Base-by-base conservation (phyloP, 2,329 filamentous ascomycete genomes). In the Xylariaceae sp. region DNA sequence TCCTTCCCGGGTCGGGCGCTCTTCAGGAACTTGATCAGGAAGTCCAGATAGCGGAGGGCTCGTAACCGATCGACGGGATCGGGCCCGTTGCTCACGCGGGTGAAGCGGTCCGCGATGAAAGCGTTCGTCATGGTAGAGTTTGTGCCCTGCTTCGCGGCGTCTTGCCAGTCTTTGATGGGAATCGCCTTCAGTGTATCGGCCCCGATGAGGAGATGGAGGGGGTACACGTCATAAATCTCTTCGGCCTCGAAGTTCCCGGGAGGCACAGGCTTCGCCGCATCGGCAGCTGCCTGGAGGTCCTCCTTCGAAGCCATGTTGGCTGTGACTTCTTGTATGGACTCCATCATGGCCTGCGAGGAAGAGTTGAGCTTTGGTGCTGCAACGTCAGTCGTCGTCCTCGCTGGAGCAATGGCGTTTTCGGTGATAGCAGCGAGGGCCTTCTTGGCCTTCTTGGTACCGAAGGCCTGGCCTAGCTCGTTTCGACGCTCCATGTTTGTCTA, bases 371-470 rank as follows among this genome's bases (percentile, higher is more conserved):
- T 71, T 13, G 43, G 37, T 21, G 45, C 40, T 21, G 46, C 12
- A 44, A 88, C 75, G 1, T 26, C 5, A 13, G 24, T 26, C n/a
- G n/a, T 13, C 13, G 75, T 78, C 61, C 87, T 87, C 29, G 56
- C 55, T 26, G 65, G 58, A 26, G 60, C 61, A 46, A 90, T 86
- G 13, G 82, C 81, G 51, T 89, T 88, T 48, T 83, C 70, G 3
- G 77, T 54, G 14, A 55, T 46, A n/a, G 52, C 47, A 9, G 50
- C 49, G 46, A 92, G 77, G 1, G 77, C 81, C 62, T 89, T 90
- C 67, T 80, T 83, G 15, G 85, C 82, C 61, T 89, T 90, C 65
- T 85, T 88, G 17, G 84, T 90, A 56, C 86, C 86, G 51, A 93
- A 93, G 19, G 81, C 77, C 48, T 83, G 72, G 25, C 83, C 83